Evolutionary conservation across 805 yeast genomes (phyloP), one percentile per base, ranked within the genome.

Genomic region (Starmerella vitae): DNA sequence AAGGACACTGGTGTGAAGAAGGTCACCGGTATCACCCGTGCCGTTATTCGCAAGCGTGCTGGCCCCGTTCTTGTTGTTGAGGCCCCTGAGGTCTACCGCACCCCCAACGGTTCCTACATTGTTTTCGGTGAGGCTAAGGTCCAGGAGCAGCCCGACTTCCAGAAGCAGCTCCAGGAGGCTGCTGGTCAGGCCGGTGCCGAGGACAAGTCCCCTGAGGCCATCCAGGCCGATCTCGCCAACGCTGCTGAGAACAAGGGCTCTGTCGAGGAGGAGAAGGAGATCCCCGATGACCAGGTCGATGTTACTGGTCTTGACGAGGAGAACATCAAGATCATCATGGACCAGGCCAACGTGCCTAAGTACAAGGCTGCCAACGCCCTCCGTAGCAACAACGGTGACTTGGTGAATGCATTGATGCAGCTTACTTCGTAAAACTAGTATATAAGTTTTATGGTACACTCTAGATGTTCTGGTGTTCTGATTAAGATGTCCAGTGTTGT

Each of bases 101-200:
- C 95, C 48, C 72, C 77, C 50, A 80, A 93, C 60, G 95, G 96
- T 62, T 78, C 93, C 55, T 91, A 81, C 72, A 78, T 88, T 56
- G 96, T 88, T 53, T 86, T 88, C 58, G 98, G 98, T 68, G 96
- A 86, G 69, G 93, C 95, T 61, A 82, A 84, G 74, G 80, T 82
- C 54, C 54, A 51, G 51, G 35, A 41, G 45, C 96, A 88, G 66
- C 37, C 20, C 14, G 94, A 88, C 71, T 68, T 85, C 66, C 77
- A 82, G 67, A 72, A 81, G 65, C 79, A 80, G 60, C 80, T 77
- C 61, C 71, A 70, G 42, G 65, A 60, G 37, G 63, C 59, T 37
- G 57, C 52, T 40, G 52, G 45, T 39, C 48, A 37, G 33, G 62
- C 61, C 44, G 66, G 63, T 40, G 66, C 65, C 43, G 58, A 55